Evolutionary conservation across 2,329 filamentous ascomycete species (phyloP), one percentile per base, ranked within the genome.

Genomic region (Lasiodiplodia theobromae): DNA sequence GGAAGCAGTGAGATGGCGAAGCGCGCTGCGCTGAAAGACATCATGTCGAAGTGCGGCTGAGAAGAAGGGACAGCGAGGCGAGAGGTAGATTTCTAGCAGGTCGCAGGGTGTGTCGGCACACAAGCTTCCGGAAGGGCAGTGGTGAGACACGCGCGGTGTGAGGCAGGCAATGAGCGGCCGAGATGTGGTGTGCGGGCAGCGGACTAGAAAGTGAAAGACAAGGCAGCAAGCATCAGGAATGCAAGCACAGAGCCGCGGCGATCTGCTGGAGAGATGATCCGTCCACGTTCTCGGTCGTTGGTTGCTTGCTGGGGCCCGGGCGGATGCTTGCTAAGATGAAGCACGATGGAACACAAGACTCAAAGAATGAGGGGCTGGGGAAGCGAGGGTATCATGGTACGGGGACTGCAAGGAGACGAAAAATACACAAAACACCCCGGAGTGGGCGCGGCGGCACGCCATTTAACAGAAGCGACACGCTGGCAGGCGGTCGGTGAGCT

Each of bases 301-400:
- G 54, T 66, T 66, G 58, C 58, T 21, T 18, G 21, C 57, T 38
- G 57, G 31, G 31, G 18, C 21, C 18, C 62, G 44, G 28, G 18
- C 62, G 47, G 62, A 53, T 54, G 62, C 49, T 31, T 66, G 62
- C 49, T 31, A 16, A 66, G 63, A 56, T 66, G 52, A 66, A 44
- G 63, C 63, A 66, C 44, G 47, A 54, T 53, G 62, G 62, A 38
- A 53, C 47, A 44, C 52, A 56, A 56, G 38, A 37, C 49, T 66
- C 63, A 66, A 53, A 66, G 63, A 66, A 66, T 56, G 63, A 34
- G 63, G 63, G 63, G 63, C 63, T 47, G 63, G 63, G 34, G 63
- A 54, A 66, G 63, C 63, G 63, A 66, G 51, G 52, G 63, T 56
- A 56, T 66, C 63, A 66, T 66, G 49, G 60, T 64, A 64, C 47